These are phyloP conservation scores for Coemansia sp. DNA, from an alignment of 192 early-diverging fungal genomes.

Conservation along the genomic window DNA sequence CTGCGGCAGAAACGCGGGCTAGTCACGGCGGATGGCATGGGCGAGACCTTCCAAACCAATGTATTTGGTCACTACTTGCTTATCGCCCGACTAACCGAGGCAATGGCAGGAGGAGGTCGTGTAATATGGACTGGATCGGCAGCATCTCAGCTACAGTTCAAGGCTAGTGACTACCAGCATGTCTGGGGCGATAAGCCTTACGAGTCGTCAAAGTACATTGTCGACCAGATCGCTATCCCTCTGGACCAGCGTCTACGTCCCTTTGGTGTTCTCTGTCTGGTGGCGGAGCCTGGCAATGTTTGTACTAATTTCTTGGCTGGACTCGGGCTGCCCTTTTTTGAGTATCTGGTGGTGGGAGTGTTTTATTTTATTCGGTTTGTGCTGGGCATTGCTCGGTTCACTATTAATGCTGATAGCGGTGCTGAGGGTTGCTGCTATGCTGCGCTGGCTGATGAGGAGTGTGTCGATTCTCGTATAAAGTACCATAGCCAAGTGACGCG, in stretches of 20 bases:
- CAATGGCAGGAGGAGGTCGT: slow-evolving; percentile 12
- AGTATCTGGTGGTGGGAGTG: slow-evolving; percentile 16
- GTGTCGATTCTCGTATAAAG: slow-evolving; percentile 35
- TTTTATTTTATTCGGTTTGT: slow-evolving; percentile 37
- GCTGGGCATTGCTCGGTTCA: slow-evolving; percentile 29
- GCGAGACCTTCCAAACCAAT: slow-evolving; percentile 55
- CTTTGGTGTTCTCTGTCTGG: slow-evolving; percentile 20
- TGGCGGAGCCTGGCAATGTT: slow-evolving; percentile 55
- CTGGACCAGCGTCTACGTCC: slow-evolving; percentile 25
- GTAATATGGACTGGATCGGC: slow-evolving; percentile 56
- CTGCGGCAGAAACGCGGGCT: slow-evolving; percentile 37
- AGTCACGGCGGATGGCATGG: slow-evolving; percentile 41
- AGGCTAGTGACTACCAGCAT: slow-evolving; percentile 46
- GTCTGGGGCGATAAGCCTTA: slow-evolving; percentile 45
- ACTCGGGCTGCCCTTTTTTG: slow-evolving; percentile 18
- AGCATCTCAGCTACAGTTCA: slow-evolving; percentile 31
- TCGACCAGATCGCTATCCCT: slow-evolving; percentile 41
- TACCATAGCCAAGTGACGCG: slow-evolving; percentile 40
- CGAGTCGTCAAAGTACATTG: slow-evolving; percentile 57
- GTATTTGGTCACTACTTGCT: slow-evolving; percentile 58
- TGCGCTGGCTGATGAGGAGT: slow-evolving; percentile 8
- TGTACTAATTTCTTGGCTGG: slow-evolving; percentile 33
- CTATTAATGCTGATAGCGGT: slow-evolving; percentile 30
- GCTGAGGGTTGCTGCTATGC: slow-evolving; percentile 17
- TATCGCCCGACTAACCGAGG: slow-evolving; percentile 17